A percentile compares a stretch with the other conserved stretches of the same genome.
phyloP scores from a whole-genome alignment of 768 basidiomycete genomes.

The Boletus insuetus region DNA sequence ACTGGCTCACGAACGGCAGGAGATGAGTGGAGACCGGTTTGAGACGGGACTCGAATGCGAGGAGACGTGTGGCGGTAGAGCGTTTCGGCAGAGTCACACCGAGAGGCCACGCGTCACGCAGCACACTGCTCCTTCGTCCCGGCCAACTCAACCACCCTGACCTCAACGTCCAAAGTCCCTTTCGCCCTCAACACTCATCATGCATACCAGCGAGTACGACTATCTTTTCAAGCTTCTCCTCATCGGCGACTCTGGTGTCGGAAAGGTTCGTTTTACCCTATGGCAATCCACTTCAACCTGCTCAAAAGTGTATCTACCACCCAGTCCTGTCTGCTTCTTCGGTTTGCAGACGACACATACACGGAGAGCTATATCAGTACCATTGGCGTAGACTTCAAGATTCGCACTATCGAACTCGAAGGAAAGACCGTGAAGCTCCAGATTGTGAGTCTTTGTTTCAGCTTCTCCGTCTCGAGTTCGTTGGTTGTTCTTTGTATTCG shows the following conservation, averaged over 20 bases:
- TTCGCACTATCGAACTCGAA: slow-evolving; percentile 97
- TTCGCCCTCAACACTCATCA: slow-evolving; percentile 36
- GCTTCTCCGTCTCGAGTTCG: slow-evolving; percentile 1
- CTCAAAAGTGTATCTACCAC: slow-evolving; percentile 28
- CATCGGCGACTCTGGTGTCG: slow-evolving; percentile 94
- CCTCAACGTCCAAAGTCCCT: slow-evolving; percentile 29
- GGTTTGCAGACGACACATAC: slow-evolving; percentile 95
- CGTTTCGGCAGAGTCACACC: slow-evolving; percentile 28
- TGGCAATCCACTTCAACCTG: slow-evolving; percentile 13
- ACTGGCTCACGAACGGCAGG: too few species aligned
- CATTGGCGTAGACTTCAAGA: slow-evolving; percentile 99
- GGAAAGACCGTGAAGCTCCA: slow-evolving; percentile 98
- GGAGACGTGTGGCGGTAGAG: slow-evolving; percentile 23
- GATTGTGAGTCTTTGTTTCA: slow-evolving; percentile 64
- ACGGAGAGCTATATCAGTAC: slow-evolving; percentile 97
- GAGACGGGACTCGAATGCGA: slow-evolving; percentile 2
- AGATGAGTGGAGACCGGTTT: background rate
- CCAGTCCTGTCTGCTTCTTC: slow-evolving; percentile 88
- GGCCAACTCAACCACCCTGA: slow-evolving; percentile 30
- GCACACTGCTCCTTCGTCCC: slow-evolving; percentile 33
- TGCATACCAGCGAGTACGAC: slow-evolving; percentile 95
- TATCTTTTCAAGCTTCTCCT: slow-evolving; percentile 95
- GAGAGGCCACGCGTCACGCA: slow-evolving; percentile 33
- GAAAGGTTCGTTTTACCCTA: slow-evolving; percentile 57
- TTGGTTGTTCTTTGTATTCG: background rate